Base-by-base conservation (phyloP, 2,329 filamentous ascomycete genomes). In the Alternaria sp. region DNA sequence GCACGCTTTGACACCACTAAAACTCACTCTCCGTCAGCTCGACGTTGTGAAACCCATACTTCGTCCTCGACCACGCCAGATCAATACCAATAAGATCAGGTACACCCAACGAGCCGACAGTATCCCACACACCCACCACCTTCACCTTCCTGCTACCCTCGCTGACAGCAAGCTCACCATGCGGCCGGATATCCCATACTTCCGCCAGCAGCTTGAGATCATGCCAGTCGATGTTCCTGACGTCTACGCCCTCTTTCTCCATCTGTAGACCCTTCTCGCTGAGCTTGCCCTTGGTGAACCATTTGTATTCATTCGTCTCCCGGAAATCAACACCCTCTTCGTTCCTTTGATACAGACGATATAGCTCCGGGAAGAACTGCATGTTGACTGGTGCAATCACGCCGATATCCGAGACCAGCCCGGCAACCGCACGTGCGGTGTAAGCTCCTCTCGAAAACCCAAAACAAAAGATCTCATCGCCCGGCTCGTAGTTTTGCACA, bases 91-190 rank as follows among this genome's bases (percentile, higher is more conserved):
- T 77, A 3, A 85, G 72, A 43, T 84, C 82, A 0, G 83, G 83
- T 2, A 82, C 76, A 0, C 83, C 83, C 7, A 85, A 67, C 46
- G 73, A 77, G 3, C 79, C 77, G 4, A 85, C 84, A 0, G 84
- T 86, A 57, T 85, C 84, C 77, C 81, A 85, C 3, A 85, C 83
- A 2, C 82, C 83, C 4, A 84, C 79, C 3, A 80, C 79, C 59
- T 81, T 80, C 67, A 84, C 72, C 36, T 71, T 72, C 11, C 72
- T 78, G 23, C 73, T 78, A 1, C 62, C 64, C 6, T 62, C 60
- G 15, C 61, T 60, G 21, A 70, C 59, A 1, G 71, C 67, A 17
- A 78, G 57, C 10, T 73, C 61, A 4, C 62, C 62, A 65, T 77
- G 75, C 9, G 77, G 72, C 17, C 59, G 59, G 23, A 84, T 77